A percentile compares a stretch with the other conserved stretches of the same genome.
Conservation (phyloP, 2,329 filamentous ascomycete genomes). For the Westerdykella sp. region DNA sequence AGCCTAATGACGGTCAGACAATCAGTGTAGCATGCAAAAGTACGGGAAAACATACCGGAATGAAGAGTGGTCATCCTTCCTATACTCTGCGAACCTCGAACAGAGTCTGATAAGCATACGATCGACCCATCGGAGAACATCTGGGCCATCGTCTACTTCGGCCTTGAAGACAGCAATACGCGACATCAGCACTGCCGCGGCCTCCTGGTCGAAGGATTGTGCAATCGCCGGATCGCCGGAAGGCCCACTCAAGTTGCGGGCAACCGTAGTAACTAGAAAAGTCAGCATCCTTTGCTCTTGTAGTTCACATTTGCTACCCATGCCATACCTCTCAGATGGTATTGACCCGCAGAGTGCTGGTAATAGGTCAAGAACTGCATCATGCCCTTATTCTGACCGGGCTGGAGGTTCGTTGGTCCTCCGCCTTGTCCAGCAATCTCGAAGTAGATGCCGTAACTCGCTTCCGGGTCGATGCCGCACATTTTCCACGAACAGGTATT, state of each 20-base stretch:
- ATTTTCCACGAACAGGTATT: slow-evolving; percentile 99
- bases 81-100: slow-evolving; percentile 93
- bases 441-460: slow-evolving; percentile 95
- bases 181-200: slow-evolving; percentile 97
- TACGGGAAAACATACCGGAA: slow-evolving; percentile 90
- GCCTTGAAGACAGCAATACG: slow-evolving; percentile 98
- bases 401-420: slow-evolving; percentile 75
- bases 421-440: slow-evolving; percentile 86
- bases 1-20: slow-evolving; percentile 47
- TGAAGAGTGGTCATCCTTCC: slow-evolving; percentile 95
- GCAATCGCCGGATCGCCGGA: slow-evolving; percentile 91
- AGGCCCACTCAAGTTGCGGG: slow-evolving; percentile 83
- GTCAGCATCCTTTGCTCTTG: slow-evolving; percentile 8
- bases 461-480: slow-evolving; percentile 91
- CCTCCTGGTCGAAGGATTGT: slow-evolving; percentile 97
- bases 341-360: slow-evolving; percentile 93
- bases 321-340: slow-evolving; percentile 63
- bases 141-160: slow-evolving; percentile 96
- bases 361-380: slow-evolving; percentile 99
- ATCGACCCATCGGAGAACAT: slow-evolving; percentile 96
- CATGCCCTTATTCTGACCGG: slow-evolving; percentile 84
- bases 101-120: slow-evolving; percentile 96
- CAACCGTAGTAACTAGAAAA: slow-evolving; percentile 72
- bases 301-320: neutral
- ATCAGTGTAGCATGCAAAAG: slow-evolving; percentile 76